Evolutionary conservation across 768 basidiomycete species (phyloP), one percentile per base, ranked within the genome.

Genomic region (Amanita muscaria): DNA sequence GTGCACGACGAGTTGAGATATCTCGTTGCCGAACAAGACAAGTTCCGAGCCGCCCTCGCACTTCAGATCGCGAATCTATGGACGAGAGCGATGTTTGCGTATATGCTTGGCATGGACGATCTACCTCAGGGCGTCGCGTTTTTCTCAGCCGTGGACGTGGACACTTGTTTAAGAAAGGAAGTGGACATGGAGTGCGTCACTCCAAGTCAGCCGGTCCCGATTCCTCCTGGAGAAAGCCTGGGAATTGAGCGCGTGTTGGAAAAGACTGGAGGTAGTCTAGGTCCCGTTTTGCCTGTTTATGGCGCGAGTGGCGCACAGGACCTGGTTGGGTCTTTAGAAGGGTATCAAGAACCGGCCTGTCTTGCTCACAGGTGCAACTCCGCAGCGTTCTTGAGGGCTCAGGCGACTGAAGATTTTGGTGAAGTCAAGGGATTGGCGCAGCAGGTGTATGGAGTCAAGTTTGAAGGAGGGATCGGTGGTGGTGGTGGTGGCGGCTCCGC

Each of bases 1-100:
- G 92, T 97, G 2, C 96, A 98, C 62, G 94, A 98, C 60, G 94
- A 99, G 62, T 73, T 99, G 14, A 83, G 96, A 2, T 97, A 96
- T 59, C 74, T 99, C 4, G 91, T 94, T 40, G 74, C 72, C 34
- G 92, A 97, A 38, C 78, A 80, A 49, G 96, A 98, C 65, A 76
- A 74, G 53, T 90, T 92, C 63, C 85, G 93, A n/a, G 79, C 82
- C 1, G 86, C 91, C 2, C 72, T 97, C 8, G 96, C 94, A 0
- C 61, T 99, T 40, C 96, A 99, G 62, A 80, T 99, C 35, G 88
- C 91, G 22, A 97, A 99, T 60, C 61, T 96, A 1, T 98, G 96
- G 94, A 97, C 93, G 4, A 74, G 96, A 12, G 77, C 82, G 40
- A 57, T 93, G 55, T 97, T 99, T 60, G 87, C 92, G 1, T 92